A percentile compares a stretch with the other conserved stretches of the same genome.
Evolutionary conservation across 768 basidiomycete species (phyloP).

Genomic region (Pholiota molesta): DNA sequence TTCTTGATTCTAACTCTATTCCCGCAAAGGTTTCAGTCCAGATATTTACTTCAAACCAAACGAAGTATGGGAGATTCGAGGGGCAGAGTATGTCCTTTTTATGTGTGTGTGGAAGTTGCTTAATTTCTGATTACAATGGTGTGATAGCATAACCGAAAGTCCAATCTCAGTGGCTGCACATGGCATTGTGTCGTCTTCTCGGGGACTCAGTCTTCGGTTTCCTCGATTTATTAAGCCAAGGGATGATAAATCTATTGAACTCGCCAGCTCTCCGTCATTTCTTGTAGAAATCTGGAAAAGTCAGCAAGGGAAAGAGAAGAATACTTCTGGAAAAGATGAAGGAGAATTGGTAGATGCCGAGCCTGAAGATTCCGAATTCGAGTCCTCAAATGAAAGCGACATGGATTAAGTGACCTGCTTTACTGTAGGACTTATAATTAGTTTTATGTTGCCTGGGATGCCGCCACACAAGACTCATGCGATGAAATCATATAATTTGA

Average conservation of each 20-base stretch:
- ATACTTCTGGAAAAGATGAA: constrained; percentile 46
- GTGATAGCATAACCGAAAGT: constrained; percentile 72
- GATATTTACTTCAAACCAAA: constrained; percentile 71
- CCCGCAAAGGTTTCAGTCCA: constrained; percentile 56
- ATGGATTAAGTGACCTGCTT: not conserved
- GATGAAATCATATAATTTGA: too few relatives aligned
- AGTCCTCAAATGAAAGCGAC: constrained; percentile 12
- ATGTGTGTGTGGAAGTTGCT: not conserved
- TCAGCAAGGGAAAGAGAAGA: constrained; percentile 51
- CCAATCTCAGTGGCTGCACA: constrained; percentile 83
- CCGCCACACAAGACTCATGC: too few relatives aligned
- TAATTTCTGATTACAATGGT: constrained; percentile 11
- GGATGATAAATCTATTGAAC: constrained; percentile 72
- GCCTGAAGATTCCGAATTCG: constrained; percentile 25
- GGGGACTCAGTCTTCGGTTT: constrained; percentile 85
- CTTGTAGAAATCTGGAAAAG: constrained; percentile 69
- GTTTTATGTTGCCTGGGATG: not conserved
- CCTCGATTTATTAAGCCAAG: constrained; percentile 79
- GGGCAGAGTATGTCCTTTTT: constrained; percentile 58
- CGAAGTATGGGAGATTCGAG: constrained; percentile 90
- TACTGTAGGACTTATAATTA: not conserved
- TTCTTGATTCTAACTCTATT: not conserved
- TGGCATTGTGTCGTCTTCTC: constrained; percentile 49
- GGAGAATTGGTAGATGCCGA: constrained; percentile 65
- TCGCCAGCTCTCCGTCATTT: constrained; percentile 74